Evolutionary conservation across 139 green algal species (phyloP).

Genomic region (Coelastrella sp.): DNA sequence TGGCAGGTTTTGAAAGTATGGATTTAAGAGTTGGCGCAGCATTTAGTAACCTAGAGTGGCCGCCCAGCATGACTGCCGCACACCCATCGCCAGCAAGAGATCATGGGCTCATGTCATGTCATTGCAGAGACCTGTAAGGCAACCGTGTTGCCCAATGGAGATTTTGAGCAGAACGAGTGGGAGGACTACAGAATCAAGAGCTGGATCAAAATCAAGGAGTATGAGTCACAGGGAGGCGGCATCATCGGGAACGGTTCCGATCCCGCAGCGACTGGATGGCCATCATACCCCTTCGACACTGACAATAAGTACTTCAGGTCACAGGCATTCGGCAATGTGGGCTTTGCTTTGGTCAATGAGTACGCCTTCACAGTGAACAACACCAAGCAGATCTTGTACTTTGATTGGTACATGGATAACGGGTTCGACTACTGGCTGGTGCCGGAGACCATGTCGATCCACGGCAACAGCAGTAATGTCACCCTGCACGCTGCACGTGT

Average conservation of each 20-base stretch:
- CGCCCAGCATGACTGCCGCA: too few relatives aligned
- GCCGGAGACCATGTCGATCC: slow-evolving; percentile 42
- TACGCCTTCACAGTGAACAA: slow-evolving; percentile 32
- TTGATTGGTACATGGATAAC: slow-evolving; percentile 53
- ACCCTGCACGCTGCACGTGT: slow-evolving; percentile 27
- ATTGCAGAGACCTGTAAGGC: slow-evolving; percentile 26
- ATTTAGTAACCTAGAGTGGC: too few relatives aligned
- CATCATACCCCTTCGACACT: slow-evolving; percentile 46
- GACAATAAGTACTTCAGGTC: slow-evolving; percentile 37
- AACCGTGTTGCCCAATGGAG: slow-evolving; percentile 40
- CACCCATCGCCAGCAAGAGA: too few relatives aligned
- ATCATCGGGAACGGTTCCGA: slow-evolving; percentile 27
- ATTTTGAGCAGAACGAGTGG: slow-evolving; percentile 34
- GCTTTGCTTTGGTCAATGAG: slow-evolving; percentile 38
- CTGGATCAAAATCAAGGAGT: slow-evolving; percentile 49
- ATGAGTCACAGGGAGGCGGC: slow-evolving; percentile 21
- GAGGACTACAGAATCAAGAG: slow-evolving; percentile 28
- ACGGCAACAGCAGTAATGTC: slow-evolving; percentile 43
- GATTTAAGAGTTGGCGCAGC: too few relatives aligned
- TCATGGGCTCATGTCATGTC: background rate
- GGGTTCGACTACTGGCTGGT: slow-evolving; percentile 40
- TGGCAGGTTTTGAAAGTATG: too few relatives aligned
- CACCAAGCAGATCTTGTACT: slow-evolving; percentile 36
- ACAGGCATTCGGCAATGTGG: slow-evolving; percentile 27
- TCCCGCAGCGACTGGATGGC: background rate